Percentiles rank a stretch among this genome's conserved stretches.
Conservation (phyloP, 139 green algal species). For the Chlorella sp. region DNA sequence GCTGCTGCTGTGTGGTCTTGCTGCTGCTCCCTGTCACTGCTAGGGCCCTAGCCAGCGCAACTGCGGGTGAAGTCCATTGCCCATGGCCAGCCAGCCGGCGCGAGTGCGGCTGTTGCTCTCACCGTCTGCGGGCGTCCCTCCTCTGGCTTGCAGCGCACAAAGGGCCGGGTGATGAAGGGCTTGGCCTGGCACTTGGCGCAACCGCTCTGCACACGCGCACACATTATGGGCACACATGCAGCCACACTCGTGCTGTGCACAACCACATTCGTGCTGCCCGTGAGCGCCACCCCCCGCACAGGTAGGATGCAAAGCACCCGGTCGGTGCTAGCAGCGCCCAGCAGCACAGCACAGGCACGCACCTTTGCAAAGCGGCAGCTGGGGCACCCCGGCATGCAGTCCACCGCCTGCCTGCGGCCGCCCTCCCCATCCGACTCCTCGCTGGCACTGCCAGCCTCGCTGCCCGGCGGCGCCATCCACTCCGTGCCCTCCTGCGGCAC, state of each 20-base stretch:
- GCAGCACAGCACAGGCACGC: not conserved
- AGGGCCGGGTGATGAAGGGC: conserved; percentile 20
- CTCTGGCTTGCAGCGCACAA: conserved; percentile 18
- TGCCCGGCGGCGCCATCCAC: not conserved
- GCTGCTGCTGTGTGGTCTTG: too few relatives aligned
- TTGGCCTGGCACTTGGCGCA: conserved; percentile 14
- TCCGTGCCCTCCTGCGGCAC: not conserved
- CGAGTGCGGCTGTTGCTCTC: not conserved
- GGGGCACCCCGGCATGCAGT: conserved; percentile 21
- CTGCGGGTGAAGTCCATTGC: not conserved
- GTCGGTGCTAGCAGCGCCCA: too few relatives aligned
- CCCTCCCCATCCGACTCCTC: conserved; percentile 7
- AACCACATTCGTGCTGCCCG: not conserved
- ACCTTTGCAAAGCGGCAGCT: conserved; percentile 17
- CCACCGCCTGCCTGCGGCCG: conserved; percentile 3
- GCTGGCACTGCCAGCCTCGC: not conserved
- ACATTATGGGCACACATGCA: not conserved
- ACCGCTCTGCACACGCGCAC: not conserved
- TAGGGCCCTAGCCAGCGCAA: not conserved
- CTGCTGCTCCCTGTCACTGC: not conserved
- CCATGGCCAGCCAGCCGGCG: not conserved
- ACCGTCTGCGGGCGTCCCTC: conserved; percentile 20
- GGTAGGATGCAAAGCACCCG: not conserved
- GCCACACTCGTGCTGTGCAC: not conserved
- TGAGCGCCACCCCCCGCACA: not conserved